Percentiles rank a stretch among this genome's conserved stretches.
Conservation (phyloP, 208 protist genomes). For the Leishmania braziliensis region DNA sequence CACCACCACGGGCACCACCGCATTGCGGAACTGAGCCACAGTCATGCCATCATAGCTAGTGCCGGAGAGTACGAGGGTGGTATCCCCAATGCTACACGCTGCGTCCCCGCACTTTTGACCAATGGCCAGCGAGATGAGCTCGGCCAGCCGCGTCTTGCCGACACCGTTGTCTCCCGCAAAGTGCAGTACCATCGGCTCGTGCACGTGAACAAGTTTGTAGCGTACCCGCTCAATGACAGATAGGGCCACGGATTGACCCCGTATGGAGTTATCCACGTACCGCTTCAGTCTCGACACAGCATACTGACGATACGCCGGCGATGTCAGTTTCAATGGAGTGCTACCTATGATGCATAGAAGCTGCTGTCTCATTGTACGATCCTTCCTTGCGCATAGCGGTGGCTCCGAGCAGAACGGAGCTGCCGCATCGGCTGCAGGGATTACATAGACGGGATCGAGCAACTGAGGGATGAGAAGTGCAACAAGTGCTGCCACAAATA, state of each 20-base stretch:
- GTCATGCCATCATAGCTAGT: constrained; percentile 65
- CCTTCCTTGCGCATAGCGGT: constrained; percentile 37
- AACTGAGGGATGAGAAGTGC: neutral
- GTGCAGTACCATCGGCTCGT: constrained; percentile 62
- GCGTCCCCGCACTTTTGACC: constrained; percentile 49
- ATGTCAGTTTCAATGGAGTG: constrained; percentile 19
- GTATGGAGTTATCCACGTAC: constrained; percentile 36
- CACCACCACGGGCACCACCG: constrained; percentile 47
- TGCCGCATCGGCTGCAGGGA: neutral
- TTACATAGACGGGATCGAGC: neutral
- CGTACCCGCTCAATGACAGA: constrained; percentile 39
- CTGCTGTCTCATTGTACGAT: constrained; percentile 18
- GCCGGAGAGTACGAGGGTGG: constrained; percentile 63
- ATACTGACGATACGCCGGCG: constrained; percentile 39
- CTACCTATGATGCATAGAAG: constrained; percentile 17
- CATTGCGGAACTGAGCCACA: constrained; percentile 49
- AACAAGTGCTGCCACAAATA: neutral
- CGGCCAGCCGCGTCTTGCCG: constrained; percentile 71
- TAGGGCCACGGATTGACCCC: constrained; percentile 55
- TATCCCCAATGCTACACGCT: constrained; percentile 49
- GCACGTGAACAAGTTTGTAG: constrained; percentile 52
- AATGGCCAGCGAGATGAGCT: constrained; percentile 72
- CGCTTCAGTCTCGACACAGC: constrained; percentile 33
- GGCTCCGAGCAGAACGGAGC: constrained; percentile 18
- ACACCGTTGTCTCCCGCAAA: constrained; percentile 88